Evolutionary conservation across 306 rosid species (phyloP).

Genomic region (Dalbergia cochinchinensis): DNA sequence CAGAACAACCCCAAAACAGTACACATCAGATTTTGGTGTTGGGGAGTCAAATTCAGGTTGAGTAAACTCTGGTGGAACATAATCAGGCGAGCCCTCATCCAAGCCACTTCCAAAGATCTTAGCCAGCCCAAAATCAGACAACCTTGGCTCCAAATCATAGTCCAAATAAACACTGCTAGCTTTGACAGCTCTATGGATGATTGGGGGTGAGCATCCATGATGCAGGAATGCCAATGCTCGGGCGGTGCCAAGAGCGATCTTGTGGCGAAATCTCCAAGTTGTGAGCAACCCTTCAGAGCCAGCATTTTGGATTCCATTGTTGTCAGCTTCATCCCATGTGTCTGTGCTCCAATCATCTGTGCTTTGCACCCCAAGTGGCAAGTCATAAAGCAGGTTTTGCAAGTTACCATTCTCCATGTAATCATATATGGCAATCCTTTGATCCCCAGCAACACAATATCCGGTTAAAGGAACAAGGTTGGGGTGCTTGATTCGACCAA

Average conservation of each 20-base stretch:
- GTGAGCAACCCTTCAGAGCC: conserved; percentile 85
- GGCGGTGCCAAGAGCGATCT: conserved; percentile 91
- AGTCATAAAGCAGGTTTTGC: conserved; percentile 93
- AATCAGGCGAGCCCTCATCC: conserved; percentile 88
- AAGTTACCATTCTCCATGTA: conserved; percentile 98
- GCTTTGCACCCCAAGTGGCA: conserved; percentile 90
- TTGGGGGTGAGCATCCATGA: conserved; percentile 99
- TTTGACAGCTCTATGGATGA: conserved; percentile 87
- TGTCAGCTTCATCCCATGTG: conserved; percentile 84
- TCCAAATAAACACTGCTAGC: conserved; percentile 97
- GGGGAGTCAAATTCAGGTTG: conserved; percentile 68
- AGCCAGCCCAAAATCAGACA: conserved; percentile 95
- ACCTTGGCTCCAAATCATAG: conserved; percentile 86
- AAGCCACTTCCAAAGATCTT: conserved; percentile 84
- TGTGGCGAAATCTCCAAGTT: conserved; percentile 93
- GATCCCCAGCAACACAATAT: conserved; percentile 98
- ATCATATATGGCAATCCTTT: conserved; percentile 93
- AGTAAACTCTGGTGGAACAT: conserved; percentile 85
- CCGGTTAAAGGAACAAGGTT: conserved; percentile 97
- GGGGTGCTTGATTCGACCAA: conserved; percentile 96
- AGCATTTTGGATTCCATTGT: conserved; percentile 72
- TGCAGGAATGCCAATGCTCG: conserved; percentile 95
- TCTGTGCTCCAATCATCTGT: conserved; percentile 98
- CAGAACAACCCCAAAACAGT: conserved; percentile 90
- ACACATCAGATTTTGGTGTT: conserved; percentile 92